Conservation (phyloP, 495 filamentous ascomycete genomes). For the Bathelium albidoporum region DNA sequence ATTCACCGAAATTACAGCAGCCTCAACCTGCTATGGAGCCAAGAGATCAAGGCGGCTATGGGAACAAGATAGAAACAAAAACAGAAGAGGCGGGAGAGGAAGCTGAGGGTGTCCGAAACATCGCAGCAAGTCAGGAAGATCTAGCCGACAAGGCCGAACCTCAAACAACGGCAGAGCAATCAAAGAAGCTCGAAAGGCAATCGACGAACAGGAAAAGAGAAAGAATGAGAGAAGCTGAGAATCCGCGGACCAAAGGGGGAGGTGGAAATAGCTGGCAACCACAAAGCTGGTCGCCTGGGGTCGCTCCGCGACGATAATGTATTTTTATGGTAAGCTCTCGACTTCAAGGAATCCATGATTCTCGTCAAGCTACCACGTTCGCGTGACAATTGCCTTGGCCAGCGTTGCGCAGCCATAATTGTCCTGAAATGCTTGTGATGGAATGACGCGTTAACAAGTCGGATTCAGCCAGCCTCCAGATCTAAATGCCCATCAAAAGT, state of each 20-base stretch:
- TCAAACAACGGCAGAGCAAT: conserved; percentile 11
- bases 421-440: not conserved
- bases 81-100: not conserved
- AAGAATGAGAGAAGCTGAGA: conserved; percentile 28
- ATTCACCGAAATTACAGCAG: conserved; percentile 42
- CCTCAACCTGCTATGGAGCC: conserved; percentile 32
- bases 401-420: not conserved
- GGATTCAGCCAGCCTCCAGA: not conserved
- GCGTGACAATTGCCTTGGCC: not conserved
- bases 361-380: not conserved
- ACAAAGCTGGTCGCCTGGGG: conserved; percentile 52
- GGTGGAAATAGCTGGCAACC: conserved; percentile 68
- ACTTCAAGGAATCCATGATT: not conserved
- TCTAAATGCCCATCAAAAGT: not conserved
- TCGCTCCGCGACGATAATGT: conserved; percentile 3
- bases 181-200: conserved; percentile 21
- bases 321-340: not conserved
- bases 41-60: conserved; percentile 28
- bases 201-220: conserved; percentile 25
- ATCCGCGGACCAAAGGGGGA: conserved; percentile 48
- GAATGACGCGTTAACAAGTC: not conserved
- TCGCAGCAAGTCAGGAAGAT: conserved; percentile 18
- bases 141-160: conserved; percentile 1
- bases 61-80: conserved; percentile 17
- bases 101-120: conserved; percentile 15